Base-by-base conservation (phyloP, 495 filamentous ascomycete species). In the Neohortaea acidophila region DNA sequence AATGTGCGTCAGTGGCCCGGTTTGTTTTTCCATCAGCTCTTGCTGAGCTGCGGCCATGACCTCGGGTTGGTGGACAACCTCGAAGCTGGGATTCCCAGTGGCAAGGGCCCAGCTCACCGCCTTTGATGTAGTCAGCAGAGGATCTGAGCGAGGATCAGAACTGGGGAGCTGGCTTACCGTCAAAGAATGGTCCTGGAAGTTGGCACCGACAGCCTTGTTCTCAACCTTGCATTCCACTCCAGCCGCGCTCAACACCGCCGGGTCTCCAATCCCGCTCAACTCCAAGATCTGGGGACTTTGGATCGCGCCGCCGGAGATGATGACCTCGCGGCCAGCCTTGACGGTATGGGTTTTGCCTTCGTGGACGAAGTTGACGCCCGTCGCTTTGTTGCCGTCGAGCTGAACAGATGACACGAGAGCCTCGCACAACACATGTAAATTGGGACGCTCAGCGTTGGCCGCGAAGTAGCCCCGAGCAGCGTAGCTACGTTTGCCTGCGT, bases 101-200 rank as follows among this genome's bases (percentile, higher is more conserved):
- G 18, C 20, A 2, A 40, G 13, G 18, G 33, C 35, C 27, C 39
- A 49, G 9, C 13, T 26, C 12, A 32, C 18, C n/a, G 26, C 2
- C 38, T 36, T 6, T n/a, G n/a, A n/a, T n/a, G n/a, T n/a, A n/a
- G n/a, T n/a, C n/a, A n/a, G n/a, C 41, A 6, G 29, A 7, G 29
- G 21, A 6, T 8, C 25, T 6, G 3, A 12, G 32, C 28, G 3
- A 26, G 15, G 18, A 20, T 20, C 13, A 4, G 20, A 14, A 14
- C 17, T 4, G n/a, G 37, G 36, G 9, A 32, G 8, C 7, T 9
- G 14, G 14, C 45, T 35, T 25, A 49, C 47, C 14, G 38, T 38
- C 36, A 36, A 9, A 4, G 33, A 21, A 17, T 69, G 68, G 15
- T 72, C 66, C 26, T 63, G 58, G 14, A 68, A 48, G 25, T 70